Evolutionary conservation across 2,329 filamentous ascomycete genomes (phyloP).

Genomic region (Colletotrichum viniferum): DNA sequence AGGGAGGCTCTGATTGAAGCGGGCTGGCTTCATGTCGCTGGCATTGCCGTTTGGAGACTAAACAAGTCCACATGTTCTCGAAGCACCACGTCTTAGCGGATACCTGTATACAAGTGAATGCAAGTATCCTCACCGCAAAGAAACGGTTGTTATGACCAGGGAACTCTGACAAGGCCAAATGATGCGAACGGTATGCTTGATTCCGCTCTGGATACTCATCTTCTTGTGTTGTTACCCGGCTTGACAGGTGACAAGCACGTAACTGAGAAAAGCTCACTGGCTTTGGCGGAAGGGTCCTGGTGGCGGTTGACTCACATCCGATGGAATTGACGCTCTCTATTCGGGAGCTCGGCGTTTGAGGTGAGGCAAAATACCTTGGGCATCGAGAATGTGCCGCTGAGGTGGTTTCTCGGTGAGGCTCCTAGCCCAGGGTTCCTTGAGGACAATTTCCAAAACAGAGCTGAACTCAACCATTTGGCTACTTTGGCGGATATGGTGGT

Average conservation of each 20-base stretch:
- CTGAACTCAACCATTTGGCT: background rate
- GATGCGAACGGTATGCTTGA: background rate
- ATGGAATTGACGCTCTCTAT: background rate
- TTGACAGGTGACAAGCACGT: background rate
- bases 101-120: background rate
- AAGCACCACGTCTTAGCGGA: background rate
- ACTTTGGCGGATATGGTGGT: background rate
- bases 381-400: background rate
- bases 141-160: background rate
- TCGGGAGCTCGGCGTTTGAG: background rate
- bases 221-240: background rate
- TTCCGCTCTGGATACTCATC: background rate
- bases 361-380: background rate
- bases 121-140: slow-evolving; percentile 13
- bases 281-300: background rate
- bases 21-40: background rate
- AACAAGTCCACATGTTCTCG: background rate
- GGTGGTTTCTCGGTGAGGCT: background rate
- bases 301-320: background rate
- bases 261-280: background rate
- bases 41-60: background rate
- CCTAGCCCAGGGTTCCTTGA: background rate
- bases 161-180: background rate
- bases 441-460: background rate
- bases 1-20: background rate